Base-by-base conservation (phyloP, 2,329 filamentous ascomycete genomes). In the Anthostomella pinea region DNA sequence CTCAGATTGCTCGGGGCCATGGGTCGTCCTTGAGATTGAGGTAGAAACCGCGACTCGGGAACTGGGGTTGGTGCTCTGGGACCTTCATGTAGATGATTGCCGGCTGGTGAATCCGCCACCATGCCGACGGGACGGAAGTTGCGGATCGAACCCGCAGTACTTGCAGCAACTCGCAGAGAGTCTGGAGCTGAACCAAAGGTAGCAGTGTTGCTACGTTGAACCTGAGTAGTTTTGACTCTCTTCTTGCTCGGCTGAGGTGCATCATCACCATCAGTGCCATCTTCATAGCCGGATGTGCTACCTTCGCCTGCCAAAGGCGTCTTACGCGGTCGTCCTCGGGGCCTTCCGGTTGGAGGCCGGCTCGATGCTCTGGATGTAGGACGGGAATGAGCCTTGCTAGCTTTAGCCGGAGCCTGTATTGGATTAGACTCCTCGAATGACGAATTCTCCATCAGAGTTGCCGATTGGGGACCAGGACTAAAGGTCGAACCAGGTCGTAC, bases 141-240 rank as follows among this genome's bases (percentile, higher is more conserved):
- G 27, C 91, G 85, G 40, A 97, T 73, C 5, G 90, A 95, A 26
- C 88, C 87, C 28, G 90, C 85, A 11, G 87, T 95, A 58, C 88
- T 95, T 30, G 91, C 91, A 42, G 87, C 83, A n/a, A 95, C 88
- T 31, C 90, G 79, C 17, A 97, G 70, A 3, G 87, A 94, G 31
- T 93, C 88, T 8, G 81, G 77, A 19, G 81, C 81, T 24, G 78
- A 74, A 33, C 83, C 85, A 52, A 96, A 85, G 15, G 78, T 79
- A 44, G 74, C 77, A 49, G 79, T 83, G 33, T 82, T 81, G n/a
- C 80, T 80, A 66, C 81, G 83, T 45, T 85, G 79, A 9, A 83
- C 77, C 56, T 83, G 78, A 14, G 80, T 87, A 16, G 84, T 78
- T 56, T 87, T 93, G 21, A 83, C 89, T 53, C 90, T 77, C 65